phyloP scores from a whole-genome alignment of 225 moss, liverwort and hornwort genomes.

The Anthoceros angustus region DNA sequence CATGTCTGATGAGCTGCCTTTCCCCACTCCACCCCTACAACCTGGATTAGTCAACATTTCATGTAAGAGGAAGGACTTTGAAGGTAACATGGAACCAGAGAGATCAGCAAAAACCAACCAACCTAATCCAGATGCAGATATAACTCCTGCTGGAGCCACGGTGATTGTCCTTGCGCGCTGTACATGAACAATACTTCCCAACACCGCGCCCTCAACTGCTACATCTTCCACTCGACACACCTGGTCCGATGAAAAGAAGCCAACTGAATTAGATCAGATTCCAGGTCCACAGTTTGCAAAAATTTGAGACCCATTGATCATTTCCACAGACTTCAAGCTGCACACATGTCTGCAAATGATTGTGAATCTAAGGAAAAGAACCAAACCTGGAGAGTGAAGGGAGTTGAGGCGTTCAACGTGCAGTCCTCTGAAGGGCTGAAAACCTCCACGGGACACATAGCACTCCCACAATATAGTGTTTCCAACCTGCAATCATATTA shows the following conservation, averaged over 20 bases:
- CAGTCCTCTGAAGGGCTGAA: constrained; percentile 85
- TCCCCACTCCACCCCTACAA: constrained; percentile 49
- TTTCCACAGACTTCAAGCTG: no score
- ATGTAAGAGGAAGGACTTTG: neutral
- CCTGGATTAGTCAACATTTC: constrained; percentile 14
- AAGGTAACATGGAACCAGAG: neutral
- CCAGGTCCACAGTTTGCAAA: neutral
- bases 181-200: constrained; percentile 75
- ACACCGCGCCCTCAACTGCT: constrained; percentile 56
- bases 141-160: constrained; percentile 41
- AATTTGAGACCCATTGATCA: no score
- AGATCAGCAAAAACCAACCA: constrained; percentile 6
- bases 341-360: no score
- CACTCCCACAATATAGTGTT: constrained; percentile 45
- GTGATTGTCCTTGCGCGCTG: constrained; percentile 75
- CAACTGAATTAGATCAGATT: neutral
- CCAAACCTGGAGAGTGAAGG: constrained; percentile 84
- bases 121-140: constrained; percentile 89
- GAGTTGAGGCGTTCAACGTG: constrained; percentile 71
- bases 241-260: constrained; percentile 22
- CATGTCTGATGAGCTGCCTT: constrained; percentile 48
- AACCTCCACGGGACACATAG: constrained; percentile 67
- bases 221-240: constrained; percentile 93
- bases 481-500: constrained; percentile 37
- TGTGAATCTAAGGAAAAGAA: neutral